phyloP scores from a whole-genome alignment of 2,329 filamentous ascomycete genomes.

The Fusarium odoratissimum region DNA sequence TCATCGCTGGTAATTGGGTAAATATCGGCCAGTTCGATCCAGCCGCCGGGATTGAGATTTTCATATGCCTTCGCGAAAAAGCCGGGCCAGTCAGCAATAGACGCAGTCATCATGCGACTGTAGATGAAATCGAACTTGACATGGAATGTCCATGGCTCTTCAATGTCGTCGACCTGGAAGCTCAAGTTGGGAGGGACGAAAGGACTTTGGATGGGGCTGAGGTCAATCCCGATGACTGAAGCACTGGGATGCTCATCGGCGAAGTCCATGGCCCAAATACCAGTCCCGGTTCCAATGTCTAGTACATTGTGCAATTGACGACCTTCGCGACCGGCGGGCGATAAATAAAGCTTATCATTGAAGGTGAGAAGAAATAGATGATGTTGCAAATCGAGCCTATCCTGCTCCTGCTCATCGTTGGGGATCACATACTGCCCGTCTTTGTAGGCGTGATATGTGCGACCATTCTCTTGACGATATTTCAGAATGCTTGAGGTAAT shows the following conservation, averaged over 20 bases:
- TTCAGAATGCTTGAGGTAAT: conserved; percentile 37
- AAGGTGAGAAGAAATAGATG: conserved; percentile 46
- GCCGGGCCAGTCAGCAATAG: conserved; percentile 33
- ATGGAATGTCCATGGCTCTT: conserved; percentile 42
- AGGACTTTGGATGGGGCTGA: conserved; percentile 39
- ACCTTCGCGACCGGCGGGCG: conserved; percentile 25
- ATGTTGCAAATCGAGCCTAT: conserved; percentile 39
- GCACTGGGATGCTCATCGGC: conserved; percentile 37
- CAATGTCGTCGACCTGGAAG: conserved; percentile 45
- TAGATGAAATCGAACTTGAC: conserved; percentile 45
- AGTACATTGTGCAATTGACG: conserved; percentile 38
- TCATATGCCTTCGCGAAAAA: conserved; percentile 42
- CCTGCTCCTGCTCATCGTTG: conserved; percentile 33
- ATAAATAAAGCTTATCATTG: conserved; percentile 38
- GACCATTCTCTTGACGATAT: conserved; percentile 45
- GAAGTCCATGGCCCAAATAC: conserved; percentile 45
- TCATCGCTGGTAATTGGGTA: conserved; percentile 25
- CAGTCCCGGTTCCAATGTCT: conserved; percentile 45
- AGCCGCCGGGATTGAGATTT: conserved; percentile 38
- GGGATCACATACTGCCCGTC: conserved; percentile 40
- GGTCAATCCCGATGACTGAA: conserved; percentile 38
- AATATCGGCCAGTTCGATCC: conserved; percentile 41
- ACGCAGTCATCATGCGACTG: conserved; percentile 40
- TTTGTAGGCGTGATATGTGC: conserved; percentile 47
- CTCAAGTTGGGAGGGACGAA: conserved; percentile 41